Conservation (phyloP, 768 basidiomycete species). For the Lyophyllum atratum region DNA sequence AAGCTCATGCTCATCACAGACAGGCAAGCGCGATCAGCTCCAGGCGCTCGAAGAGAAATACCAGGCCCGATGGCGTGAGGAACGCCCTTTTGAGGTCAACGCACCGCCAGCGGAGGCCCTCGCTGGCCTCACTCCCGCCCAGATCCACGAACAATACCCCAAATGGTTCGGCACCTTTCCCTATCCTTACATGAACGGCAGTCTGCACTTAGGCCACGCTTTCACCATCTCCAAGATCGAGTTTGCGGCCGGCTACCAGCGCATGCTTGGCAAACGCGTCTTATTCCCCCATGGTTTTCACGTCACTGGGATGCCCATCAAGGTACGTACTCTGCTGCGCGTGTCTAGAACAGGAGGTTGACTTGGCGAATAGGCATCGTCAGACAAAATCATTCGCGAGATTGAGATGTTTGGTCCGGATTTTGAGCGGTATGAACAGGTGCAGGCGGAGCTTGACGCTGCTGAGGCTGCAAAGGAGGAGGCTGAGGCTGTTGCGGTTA, state of each 20-base stretch:
- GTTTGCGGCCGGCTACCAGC: conserved; percentile 92
- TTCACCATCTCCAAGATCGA: conserved; percentile 99
- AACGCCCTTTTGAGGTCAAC: conserved; percentile 81
- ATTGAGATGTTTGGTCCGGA: conserved; percentile 94
- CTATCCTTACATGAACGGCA: conserved; percentile 98
- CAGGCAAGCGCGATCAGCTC: conserved; percentile 89
- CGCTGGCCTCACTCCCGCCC: conserved; percentile 57
- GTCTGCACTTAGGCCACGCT: conserved; percentile 94
- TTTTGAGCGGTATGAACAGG: conserved; percentile 70
- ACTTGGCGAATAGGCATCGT: conserved; percentile 64
- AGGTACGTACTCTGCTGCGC: conserved; percentile 62
- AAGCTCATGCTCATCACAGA: conserved; percentile 50
- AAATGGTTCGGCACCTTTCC: conserved; percentile 99
- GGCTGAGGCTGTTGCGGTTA: conserved; percentile 36
- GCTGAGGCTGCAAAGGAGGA: conserved; percentile 48
- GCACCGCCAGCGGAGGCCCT: conserved; percentile 74
- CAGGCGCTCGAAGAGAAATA: conserved; percentile 82
- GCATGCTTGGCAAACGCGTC: conserved; percentile 92
- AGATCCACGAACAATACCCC: conserved; percentile 77
- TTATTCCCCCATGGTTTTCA: conserved; percentile 98
- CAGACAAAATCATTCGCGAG: conserved; percentile 97
- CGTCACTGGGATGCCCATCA: conserved; percentile 99
- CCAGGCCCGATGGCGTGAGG: conserved; percentile 77
- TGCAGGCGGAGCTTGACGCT: conserved; percentile 43
- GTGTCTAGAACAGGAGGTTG: background rate